phyloP scores from a whole-genome alignment of 2,329 filamentous ascomycete genomes.

The Trichoderma asperellum region DNA sequence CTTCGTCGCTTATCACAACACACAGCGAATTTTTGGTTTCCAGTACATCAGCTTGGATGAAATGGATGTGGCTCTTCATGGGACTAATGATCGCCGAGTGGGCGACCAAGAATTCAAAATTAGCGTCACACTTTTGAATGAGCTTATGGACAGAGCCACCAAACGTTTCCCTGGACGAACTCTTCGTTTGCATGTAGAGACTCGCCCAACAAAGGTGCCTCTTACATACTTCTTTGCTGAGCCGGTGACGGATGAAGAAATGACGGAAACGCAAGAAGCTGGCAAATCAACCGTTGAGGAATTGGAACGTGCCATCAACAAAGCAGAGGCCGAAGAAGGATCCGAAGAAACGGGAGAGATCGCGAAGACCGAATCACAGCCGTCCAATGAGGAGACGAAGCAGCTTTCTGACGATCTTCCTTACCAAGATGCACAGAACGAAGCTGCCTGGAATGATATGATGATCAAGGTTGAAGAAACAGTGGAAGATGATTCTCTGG shows the following conservation, averaged over 20 bases:
- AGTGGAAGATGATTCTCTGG: slow-evolving; percentile 61
- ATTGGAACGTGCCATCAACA: slow-evolving; percentile 63
- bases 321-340: slow-evolving; percentile 39
- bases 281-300: slow-evolving; percentile 67
- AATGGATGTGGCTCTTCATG: slow-evolving; percentile 90
- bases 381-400: slow-evolving; percentile 36
- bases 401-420: slow-evolving; percentile 31
- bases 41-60: slow-evolving; percentile 88
- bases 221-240: slow-evolving; percentile 91
- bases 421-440: slow-evolving; percentile 36
- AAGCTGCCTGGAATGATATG: slow-evolving; percentile 58
- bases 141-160: slow-evolving; percentile 76
- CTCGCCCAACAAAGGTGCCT: slow-evolving; percentile 60
- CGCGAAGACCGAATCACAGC: slow-evolving; percentile 32
- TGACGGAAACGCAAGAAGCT: slow-evolving; percentile 72
- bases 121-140: slow-evolving; percentile 78
- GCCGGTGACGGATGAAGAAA: slow-evolving; percentile 74
- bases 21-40: slow-evolving; percentile 93
- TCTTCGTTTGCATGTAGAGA: slow-evolving; percentile 81
- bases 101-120: slow-evolving; percentile 86
- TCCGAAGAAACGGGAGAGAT: slow-evolving; percentile 29
- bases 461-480: slow-evolving; percentile 59
- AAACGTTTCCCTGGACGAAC: slow-evolving; percentile 74
- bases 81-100: slow-evolving; percentile 64
- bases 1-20: slow-evolving; percentile 96